Evolutionary conservation across 306 rosid genomes (phyloP).

Genomic region (Bauhinia variegata): DNA sequence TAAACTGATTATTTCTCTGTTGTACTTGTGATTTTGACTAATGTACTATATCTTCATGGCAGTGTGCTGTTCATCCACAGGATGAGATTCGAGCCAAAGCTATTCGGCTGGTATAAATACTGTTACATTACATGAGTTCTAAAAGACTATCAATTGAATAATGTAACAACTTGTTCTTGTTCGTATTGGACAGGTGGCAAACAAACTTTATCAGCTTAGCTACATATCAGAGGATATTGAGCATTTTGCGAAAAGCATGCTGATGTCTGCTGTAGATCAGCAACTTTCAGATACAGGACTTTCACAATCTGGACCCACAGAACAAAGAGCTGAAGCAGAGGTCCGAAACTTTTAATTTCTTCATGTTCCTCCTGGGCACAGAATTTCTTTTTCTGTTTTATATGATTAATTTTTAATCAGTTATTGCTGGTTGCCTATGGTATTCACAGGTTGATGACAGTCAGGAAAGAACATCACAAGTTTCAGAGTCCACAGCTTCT

Average conservation of each 20-base stretch:
- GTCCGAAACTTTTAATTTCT: conserved; percentile 37
- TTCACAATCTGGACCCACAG: conserved; percentile 57
- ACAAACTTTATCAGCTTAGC: conserved; percentile 87
- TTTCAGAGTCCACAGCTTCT: conserved; percentile 59
- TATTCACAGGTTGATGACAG: conserved; percentile 64
- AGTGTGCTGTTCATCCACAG: conserved; percentile 95
- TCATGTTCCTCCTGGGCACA: conserved; percentile 17
- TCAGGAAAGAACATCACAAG: conserved; percentile 63
- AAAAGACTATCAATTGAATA: conserved; percentile 10
- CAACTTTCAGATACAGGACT: conserved; percentile 50
- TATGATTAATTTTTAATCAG: conserved; percentile 9
- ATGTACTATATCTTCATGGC: conserved; percentile 44
- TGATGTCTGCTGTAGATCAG: conserved; percentile 68
- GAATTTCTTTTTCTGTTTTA: background rate
- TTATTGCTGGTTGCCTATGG: conserved; percentile 2
- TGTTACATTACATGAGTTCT: conserved; percentile 27
- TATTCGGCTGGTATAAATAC: conserved; percentile 83
- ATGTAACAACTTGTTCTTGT: conserved; percentile 16
- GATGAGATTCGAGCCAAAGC: conserved; percentile 96
- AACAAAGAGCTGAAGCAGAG: conserved; percentile 54
- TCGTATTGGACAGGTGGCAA: conserved; percentile 72
- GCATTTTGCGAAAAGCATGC: conserved; percentile 76
- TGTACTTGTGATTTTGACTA: conserved; percentile 24
- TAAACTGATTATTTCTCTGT: background rate
- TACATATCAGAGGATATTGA: conserved; percentile 78